A percentile compares a stretch with the other conserved stretches of the same genome.
Evolutionary conservation across 106 monocot genomes (phyloP).

Genomic region (Allium fistulosum): DNA sequence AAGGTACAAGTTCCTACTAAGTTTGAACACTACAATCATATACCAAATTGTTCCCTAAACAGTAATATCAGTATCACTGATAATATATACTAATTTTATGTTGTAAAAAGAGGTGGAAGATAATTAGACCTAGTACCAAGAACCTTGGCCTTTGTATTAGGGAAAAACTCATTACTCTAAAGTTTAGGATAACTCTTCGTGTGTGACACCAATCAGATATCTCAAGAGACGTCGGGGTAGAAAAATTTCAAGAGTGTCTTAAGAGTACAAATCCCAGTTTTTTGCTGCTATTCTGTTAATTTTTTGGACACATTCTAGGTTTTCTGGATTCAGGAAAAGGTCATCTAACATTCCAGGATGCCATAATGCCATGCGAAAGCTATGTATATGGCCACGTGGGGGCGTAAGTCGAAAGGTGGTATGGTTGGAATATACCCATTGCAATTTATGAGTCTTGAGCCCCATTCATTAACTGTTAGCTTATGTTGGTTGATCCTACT

Average conservation of each 20-base stretch:
- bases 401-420: slow-evolving; percentile 16
- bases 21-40: no score
- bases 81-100: no score
- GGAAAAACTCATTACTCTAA: slow-evolving; percentile 40
- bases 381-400: slow-evolving; percentile 39
- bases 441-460: slow-evolving; percentile 45
- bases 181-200: slow-evolving; percentile 24
- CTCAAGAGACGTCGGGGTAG: slow-evolving; percentile 53
- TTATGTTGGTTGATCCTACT: slow-evolving; percentile 53
- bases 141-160: slow-evolving; percentile 48
- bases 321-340: slow-evolving; percentile 34
- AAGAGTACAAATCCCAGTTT: slow-evolving; percentile 27
- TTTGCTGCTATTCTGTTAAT: slow-evolving; percentile 28
- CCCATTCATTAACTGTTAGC: slow-evolving; percentile 45
- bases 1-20: no score
- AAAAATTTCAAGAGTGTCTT: slow-evolving; percentile 22
- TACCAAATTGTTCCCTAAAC: no score
- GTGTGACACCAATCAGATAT: slow-evolving; percentile 30
- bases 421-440: slow-evolving; percentile 47
- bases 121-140: slow-evolving; percentile 52
- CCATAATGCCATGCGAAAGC: slow-evolving; percentile 46
- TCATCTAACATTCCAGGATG: slow-evolving; percentile 38
- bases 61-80: no score
- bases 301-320: slow-evolving; percentile 37
- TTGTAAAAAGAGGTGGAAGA: slow-evolving; percentile 54